Percentiles rank a stretch among this genome's conserved stretches.
These are phyloP conservation scores for Paratinospora sagittata DNA, from an alignment of 164 flowering plant genomes.

Conservation along the genomic window DNA sequence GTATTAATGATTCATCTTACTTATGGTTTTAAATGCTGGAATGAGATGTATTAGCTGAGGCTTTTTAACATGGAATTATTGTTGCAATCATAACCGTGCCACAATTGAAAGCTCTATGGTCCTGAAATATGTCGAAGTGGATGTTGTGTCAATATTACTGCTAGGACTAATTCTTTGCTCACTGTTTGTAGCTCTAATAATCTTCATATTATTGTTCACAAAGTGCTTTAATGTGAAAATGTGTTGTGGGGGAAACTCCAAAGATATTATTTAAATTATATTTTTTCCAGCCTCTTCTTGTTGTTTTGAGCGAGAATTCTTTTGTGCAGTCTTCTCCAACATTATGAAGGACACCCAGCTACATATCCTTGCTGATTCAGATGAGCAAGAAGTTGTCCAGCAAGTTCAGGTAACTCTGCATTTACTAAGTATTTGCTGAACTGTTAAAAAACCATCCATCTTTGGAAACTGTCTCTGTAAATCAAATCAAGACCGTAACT, in stretches of 20 bases:
- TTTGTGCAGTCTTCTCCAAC: conserved; percentile 80
- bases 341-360: conserved; percentile 78
- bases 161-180: not conserved
- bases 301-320: not conserved
- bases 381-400: conserved; percentile 89
- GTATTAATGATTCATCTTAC: not conserved
- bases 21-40: not conserved
- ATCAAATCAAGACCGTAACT: not conserved
- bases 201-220: not conserved
- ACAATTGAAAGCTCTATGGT: not conserved
- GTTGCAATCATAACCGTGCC: not conserved
- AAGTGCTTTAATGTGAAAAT: not conserved
- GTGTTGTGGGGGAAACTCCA: not conserved
- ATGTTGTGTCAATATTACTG: not conserved
- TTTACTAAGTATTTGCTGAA: not conserved
- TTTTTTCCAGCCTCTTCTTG: not conserved
- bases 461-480: not conserved
- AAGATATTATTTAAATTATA: not conserved
- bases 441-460: not conserved
- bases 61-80: not conserved
- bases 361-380: conserved; percentile 90
- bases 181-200: not conserved
- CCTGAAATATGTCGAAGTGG: not conserved
- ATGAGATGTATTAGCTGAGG: not conserved
- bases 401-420: conserved; percentile 77